Evolutionary conservation across 192 early-diverging fungal genomes (phyloP).

Genomic region (Backusella psychrophila): DNA sequence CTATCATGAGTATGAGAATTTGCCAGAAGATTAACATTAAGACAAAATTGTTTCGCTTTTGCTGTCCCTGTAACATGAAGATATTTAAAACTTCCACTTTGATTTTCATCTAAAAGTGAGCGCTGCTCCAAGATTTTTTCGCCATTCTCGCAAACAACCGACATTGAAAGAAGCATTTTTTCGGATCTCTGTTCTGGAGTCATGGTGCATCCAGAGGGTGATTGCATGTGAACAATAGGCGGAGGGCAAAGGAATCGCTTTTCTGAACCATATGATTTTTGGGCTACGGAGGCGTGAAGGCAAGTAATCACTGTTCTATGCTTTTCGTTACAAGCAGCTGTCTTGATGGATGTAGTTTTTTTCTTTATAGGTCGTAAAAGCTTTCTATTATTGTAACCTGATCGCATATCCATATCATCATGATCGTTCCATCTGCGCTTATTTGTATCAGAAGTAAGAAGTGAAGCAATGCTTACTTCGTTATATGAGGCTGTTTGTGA

Average conservation of each 20-base stretch:
- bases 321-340: conserved; percentile 4
- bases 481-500: conserved; percentile 1
- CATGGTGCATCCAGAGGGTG: conserved; percentile 16
- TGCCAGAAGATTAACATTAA: conserved; percentile 54
- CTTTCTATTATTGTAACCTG: neutral
- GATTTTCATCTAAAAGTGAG: conserved; percentile 51
- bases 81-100: conserved; percentile 66
- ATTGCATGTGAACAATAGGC: conserved; percentile 65
- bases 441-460: conserved; percentile 1
- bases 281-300: conserved; percentile 79
- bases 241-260: conserved; percentile 83
- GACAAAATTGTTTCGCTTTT: conserved; percentile 74
- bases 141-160: conserved; percentile 48
- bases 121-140: conserved; percentile 30
- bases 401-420: neutral
- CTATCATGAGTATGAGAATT: neutral
- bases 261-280: conserved; percentile 93
- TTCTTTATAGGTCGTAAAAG: neutral
- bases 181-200: conserved; percentile 18
- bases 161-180: conserved; percentile 57
- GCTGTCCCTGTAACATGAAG: conserved; percentile 78
- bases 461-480: conserved; percentile 38
- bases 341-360: neutral
- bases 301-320: conserved; percentile 77
- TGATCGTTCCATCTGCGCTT: neutral